These are phyloP conservation scores for Verticillium zaregamsianum DNA, from an alignment of 2,329 filamentous ascomycete species.

Conservation along the genomic window DNA sequence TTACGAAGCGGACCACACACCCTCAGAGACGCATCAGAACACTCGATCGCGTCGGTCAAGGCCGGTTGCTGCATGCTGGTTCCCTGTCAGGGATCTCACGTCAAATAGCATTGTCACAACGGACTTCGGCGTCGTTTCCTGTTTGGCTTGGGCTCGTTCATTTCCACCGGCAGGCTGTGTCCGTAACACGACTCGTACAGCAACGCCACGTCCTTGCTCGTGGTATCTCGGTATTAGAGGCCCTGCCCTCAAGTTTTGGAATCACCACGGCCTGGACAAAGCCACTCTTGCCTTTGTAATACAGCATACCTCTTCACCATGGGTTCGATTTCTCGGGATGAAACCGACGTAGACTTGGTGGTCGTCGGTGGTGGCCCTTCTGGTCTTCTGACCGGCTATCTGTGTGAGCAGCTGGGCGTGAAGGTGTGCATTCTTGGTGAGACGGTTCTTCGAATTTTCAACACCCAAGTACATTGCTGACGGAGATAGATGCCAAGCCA, in stretches of 20 bases:
- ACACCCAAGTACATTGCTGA: background rate
- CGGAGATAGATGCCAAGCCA: slow-evolving; percentile 30
- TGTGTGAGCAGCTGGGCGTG: slow-evolving; percentile 35
- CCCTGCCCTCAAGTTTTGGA: background rate
- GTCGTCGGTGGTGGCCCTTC: slow-evolving; percentile 41
- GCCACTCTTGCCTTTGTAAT: too few relatives aligned
- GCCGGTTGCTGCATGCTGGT: too few relatives aligned
- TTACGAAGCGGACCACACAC: background rate
- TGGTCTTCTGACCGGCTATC: slow-evolving; percentile 38
- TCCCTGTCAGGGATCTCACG: too few relatives aligned
- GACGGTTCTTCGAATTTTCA: background rate
- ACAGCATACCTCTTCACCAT: background rate
- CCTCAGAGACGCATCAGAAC: background rate
- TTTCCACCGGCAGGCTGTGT: background rate
- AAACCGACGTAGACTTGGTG: slow-evolving; percentile 24
- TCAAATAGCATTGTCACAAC: background rate
- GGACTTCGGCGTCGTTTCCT: background rate
- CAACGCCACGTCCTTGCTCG: background rate
- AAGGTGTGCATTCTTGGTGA: slow-evolving; percentile 34
- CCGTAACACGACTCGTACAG: background rate
- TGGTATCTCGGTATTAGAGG: background rate
- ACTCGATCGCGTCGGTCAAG: background rate
- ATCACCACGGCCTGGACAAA: background rate
- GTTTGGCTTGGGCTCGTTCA: background rate
- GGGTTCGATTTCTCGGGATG: slow-evolving; percentile 10